These are phyloP conservation scores for Flaveria bidentis DNA, from an alignment of 129 eudicot genomes.

Conservation along the genomic window DNA sequence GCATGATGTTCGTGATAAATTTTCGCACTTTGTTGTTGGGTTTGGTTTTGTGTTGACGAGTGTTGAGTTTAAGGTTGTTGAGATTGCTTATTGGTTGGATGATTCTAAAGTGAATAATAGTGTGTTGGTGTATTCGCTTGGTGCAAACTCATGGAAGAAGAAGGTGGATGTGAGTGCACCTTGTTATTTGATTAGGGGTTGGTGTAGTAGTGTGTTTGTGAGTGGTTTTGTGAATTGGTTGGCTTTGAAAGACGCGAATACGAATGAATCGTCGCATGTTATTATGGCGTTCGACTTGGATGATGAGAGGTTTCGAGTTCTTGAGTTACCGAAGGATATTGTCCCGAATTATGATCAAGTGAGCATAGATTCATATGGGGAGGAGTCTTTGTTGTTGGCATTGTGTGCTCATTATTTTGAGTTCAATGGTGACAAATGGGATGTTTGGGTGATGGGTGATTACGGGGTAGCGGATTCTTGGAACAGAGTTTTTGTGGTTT, in stretches of 20 bases:
- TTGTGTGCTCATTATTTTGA: constrained; percentile 32
- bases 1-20: neutral
- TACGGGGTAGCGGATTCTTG: constrained; percentile 49
- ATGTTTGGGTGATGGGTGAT: constrained; percentile 46
- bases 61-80: constrained; percentile 44
- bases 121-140: constrained; percentile 36
- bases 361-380: constrained; percentile 28
- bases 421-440: constrained; percentile 37
- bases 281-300: constrained; percentile 45
- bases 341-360: constrained; percentile 14
- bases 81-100: constrained; percentile 33
- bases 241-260: constrained; percentile 23
- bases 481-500: constrained; percentile 34
- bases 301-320: constrained; percentile 34
- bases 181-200: constrained; percentile 30
- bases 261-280: neutral
- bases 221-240: constrained; percentile 54
- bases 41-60: constrained; percentile 46
- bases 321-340: constrained; percentile 37
- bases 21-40: constrained; percentile 47
- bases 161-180: constrained; percentile 30
- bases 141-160: constrained; percentile 42
- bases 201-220: constrained; percentile 44
- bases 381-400: constrained; percentile 29
- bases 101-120: neutral